A percentile compares a stretch with the other conserved stretches of the same genome.
phyloP scores from a whole-genome alignment of 225 moss, liverwort and hornwort species.

The Bryoerythrophyllum caledonicum region DNA sequence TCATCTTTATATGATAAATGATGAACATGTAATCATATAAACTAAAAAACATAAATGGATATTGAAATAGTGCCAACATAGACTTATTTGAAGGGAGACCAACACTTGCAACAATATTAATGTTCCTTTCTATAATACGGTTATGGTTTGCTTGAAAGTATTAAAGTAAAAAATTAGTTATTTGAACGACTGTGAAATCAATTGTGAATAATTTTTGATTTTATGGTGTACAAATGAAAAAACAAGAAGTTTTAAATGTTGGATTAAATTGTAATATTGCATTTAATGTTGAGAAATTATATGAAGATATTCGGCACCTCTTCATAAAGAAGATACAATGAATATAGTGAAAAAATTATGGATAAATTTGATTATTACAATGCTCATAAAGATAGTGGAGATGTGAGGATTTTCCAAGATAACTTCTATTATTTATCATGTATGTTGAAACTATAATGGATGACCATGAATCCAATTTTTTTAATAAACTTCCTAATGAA shows the following conservation, averaged over 20 bases:
- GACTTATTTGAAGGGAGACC: constrained; percentile 13
- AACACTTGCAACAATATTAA: constrained; percentile 24
- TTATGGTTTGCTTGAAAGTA: constrained; percentile 31
- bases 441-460: neutral
- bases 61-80: constrained; percentile 5
- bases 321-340: neutral
- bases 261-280: accelerated
- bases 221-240: neutral
- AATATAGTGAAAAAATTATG: neutral
- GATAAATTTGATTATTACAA: neutral
- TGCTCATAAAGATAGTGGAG: accelerated
- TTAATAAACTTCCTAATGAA: constrained; percentile 47
- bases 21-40: neutral
- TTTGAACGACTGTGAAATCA: neutral
- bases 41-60: neutral
- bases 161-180: neutral
- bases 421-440: accelerated
- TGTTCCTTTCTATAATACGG: constrained; percentile 15
- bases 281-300: neutral
- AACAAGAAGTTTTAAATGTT: neutral
- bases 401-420: neutral
- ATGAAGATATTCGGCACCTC: neutral
- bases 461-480: constrained; percentile 7
- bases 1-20: too few species aligned
- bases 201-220: accelerated